Evolutionary conservation across 495 filamentous ascomycete species (phyloP).

Genomic region (Cercophora scortea): DNA sequence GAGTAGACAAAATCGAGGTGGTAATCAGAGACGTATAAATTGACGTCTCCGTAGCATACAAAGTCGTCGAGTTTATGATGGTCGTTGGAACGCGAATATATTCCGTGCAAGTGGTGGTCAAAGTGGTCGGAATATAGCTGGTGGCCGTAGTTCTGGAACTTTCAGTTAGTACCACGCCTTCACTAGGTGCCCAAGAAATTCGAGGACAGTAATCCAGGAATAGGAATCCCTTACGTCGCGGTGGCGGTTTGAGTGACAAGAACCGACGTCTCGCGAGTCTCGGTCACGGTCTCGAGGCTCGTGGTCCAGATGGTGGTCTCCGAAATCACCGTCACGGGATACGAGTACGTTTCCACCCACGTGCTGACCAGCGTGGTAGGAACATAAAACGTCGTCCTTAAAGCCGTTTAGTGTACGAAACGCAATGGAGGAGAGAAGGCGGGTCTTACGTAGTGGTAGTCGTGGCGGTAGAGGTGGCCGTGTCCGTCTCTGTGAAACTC

Average conservation of each 20-base stretch:
- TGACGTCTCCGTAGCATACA: conserved; percentile 4
- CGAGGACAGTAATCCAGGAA: no score
- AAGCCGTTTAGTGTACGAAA: no score
- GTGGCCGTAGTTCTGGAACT: no score
- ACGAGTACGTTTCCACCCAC: conserved; percentile 7
- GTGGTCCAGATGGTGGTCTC: conserved; percentile 6
- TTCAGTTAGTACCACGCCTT: no score
- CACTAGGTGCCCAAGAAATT: no score
- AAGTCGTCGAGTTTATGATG: conserved; percentile 6
- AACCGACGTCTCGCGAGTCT: neutral
- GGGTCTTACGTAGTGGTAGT: neutral
- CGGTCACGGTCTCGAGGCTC: neutral
- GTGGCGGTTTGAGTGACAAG: neutral
- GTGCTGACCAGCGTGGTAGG: no score
- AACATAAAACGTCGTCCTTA: no score
- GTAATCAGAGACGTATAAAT: conserved; percentile 9
- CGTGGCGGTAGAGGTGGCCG: conserved; percentile 20
- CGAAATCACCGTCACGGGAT: conserved; percentile 16
- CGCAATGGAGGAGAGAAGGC: no score
- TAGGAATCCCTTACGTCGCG: neutral
- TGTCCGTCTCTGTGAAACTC: neutral
- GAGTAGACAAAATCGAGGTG: conserved; percentile 17
- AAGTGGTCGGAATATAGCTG: neutral
- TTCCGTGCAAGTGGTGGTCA: neutral
- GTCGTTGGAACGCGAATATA: neutral